Conservation (phyloP, 2,329 filamentous ascomycete species). For the Fusarium sp. region DNA sequence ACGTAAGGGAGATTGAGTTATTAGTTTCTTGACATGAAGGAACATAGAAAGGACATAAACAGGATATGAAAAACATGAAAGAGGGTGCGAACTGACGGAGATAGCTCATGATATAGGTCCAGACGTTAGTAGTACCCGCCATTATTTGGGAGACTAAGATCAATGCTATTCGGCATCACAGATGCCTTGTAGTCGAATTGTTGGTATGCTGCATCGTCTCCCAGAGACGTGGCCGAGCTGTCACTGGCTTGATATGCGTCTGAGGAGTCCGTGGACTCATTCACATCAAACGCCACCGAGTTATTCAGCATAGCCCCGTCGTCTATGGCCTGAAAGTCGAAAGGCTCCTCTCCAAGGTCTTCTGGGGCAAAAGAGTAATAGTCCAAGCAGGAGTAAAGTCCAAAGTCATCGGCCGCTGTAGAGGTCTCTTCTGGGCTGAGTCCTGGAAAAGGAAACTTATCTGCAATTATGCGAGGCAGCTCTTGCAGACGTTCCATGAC, state of each 20-base stretch:
- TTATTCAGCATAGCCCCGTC: background rate
- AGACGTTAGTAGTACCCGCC: background rate
- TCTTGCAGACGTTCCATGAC: conserved; percentile 17
- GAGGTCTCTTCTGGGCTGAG: conserved; percentile 25
- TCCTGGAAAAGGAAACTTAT: conserved; percentile 12
- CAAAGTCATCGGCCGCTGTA: background rate
- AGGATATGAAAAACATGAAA: background rate
- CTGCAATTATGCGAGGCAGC: conserved; percentile 7
- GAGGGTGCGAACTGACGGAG: too few relatives aligned
- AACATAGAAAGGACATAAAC: too few relatives aligned
- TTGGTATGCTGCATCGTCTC: conserved; percentile 21
- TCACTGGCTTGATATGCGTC: conserved; percentile 12
- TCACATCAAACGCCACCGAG: background rate
- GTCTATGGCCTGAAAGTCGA: background rate
- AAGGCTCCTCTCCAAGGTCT: background rate
- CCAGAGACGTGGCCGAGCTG: conserved; percentile 27
- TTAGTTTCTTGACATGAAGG: background rate
- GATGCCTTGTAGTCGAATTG: conserved; percentile 5
- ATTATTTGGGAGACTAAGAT: background rate
- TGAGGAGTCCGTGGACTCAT: conserved; percentile 20
- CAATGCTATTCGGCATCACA: background rate
- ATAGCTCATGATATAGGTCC: background rate
- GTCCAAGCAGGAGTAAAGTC: conserved; percentile 1
- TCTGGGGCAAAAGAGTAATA: background rate
- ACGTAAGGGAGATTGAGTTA: background rate